Conservation (phyloP, 1,139 yeast species). For the Geotrichum bryndzae region DNA sequence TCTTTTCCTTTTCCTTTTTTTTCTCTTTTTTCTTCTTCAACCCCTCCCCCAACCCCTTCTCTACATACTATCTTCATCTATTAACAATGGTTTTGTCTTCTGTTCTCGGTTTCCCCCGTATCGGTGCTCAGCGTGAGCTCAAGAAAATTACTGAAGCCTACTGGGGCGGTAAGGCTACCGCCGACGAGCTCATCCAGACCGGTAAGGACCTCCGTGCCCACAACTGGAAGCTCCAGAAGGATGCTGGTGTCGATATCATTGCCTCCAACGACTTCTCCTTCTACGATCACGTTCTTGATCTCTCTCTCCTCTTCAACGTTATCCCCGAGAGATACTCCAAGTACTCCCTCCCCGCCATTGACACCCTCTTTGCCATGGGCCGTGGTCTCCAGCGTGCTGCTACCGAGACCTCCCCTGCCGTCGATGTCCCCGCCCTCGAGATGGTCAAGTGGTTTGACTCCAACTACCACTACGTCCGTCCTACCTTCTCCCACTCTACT, state of each 20-base stretch:
- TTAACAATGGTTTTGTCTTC: conserved; percentile 80
- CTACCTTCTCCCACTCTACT: conserved; percentile 94
- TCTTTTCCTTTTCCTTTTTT: neutral
- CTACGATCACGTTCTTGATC: conserved; percentile 95
- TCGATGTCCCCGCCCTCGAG: conserved; percentile 97
- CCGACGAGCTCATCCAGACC: conserved; percentile 80
- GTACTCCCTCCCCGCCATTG: conserved; percentile 82
- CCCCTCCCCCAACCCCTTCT: conserved; percentile 10
- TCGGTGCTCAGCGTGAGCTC: conserved; percentile 94
- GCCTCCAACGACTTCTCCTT: conserved; percentile 97
- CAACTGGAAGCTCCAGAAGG: conserved; percentile 98
- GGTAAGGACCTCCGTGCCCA: conserved; percentile 93
- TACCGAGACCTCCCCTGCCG: conserved; percentile 78
- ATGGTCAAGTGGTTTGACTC: conserved; percentile 99
- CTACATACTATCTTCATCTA: neutral
- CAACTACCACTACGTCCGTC: conserved; percentile 99
- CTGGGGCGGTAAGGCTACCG: conserved; percentile 92
- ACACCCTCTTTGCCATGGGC: conserved; percentile 97
- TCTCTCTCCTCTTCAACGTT: conserved; percentile 87
- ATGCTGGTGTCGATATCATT: conserved; percentile 93
- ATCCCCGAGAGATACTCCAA: conserved; percentile 96
- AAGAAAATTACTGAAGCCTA: conserved; percentile 97
- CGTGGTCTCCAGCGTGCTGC: conserved; percentile 99
- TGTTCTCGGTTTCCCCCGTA: conserved; percentile 99
- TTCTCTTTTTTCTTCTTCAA: conserved; percentile 1